phyloP scores from a whole-genome alignment of 2,329 filamentous ascomycete genomes.

The Verticillium tricorpus region DNA sequence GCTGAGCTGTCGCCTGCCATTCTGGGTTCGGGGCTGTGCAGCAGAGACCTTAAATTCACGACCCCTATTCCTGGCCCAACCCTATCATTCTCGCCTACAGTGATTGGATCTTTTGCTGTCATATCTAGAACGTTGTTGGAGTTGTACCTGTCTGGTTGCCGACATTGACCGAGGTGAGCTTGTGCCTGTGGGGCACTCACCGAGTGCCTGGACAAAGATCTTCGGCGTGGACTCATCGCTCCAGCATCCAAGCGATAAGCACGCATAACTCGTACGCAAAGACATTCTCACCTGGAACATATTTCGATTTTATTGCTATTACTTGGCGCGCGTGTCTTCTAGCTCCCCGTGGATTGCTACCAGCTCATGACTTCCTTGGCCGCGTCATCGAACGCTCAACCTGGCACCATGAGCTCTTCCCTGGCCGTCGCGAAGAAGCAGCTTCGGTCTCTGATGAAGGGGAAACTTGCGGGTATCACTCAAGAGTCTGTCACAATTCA shows the following conservation, averaged over 20 bases:
- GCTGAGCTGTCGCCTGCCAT: not conserved
- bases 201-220: not conserved
- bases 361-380: not conserved
- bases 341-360: not conserved
- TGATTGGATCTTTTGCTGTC: not conserved
- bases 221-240: not conserved
- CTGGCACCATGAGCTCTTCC: slow-evolving; percentile 41
- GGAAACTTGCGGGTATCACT: slow-evolving; percentile 55
- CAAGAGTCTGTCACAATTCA: slow-evolving; percentile 61
- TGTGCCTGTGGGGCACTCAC: not conserved
- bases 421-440: slow-evolving; percentile 70
- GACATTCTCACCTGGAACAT: not conserved
- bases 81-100: no score
- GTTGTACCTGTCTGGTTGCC: no score
- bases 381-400: not conserved
- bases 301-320: no score
- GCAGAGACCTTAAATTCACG: not conserved
- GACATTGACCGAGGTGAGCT: no score
- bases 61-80: not conserved
- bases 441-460: slow-evolving; percentile 66
- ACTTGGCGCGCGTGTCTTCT: no score
- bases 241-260: not conserved
- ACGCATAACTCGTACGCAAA: not conserved
- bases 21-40: not conserved
- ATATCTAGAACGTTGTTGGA: not conserved